Evolutionary conservation across 371 early-diverging fungal genomes (phyloP).

Genomic region (Apophysomyces elegans): DNA sequence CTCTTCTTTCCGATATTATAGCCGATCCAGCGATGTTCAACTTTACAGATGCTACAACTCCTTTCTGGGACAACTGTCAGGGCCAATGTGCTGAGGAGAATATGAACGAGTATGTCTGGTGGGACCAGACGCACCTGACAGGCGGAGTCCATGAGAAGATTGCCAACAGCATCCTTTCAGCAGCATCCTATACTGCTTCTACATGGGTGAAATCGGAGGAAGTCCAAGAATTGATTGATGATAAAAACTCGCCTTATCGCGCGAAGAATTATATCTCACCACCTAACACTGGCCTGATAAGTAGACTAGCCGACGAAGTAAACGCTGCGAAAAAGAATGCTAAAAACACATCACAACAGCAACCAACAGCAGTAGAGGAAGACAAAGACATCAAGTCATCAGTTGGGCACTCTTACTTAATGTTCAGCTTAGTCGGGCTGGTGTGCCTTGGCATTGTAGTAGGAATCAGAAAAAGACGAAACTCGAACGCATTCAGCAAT

Average conservation of each 20-base stretch:
- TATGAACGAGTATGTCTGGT: constrained; percentile 47
- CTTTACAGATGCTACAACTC: constrained; percentile 27
- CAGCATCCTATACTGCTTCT: constrained; percentile 35
- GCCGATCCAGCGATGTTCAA: constrained; percentile 36
- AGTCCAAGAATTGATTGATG: constrained; percentile 16
- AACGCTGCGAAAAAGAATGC: constrained; percentile 15
- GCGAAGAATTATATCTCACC: constrained; percentile 27
- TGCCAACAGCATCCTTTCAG: constrained; percentile 40
- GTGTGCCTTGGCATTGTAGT: not conserved
- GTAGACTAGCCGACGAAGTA: constrained; percentile 22
- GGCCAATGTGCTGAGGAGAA: constrained; percentile 18
- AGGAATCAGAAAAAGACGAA: constrained; percentile 1
- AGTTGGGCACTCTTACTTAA: not conserved
- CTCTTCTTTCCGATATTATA: constrained; percentile 35
- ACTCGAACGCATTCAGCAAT: not conserved
- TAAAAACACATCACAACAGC: not conserved
- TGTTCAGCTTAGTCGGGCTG: not conserved
- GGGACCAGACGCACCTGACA: constrained; percentile 51
- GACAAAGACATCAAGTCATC: constrained; percentile 5
- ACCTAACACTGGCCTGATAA: constrained; percentile 32
- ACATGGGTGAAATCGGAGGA: constrained; percentile 12
- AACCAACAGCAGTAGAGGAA: constrained; percentile 25
- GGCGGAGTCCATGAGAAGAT: constrained; percentile 44
- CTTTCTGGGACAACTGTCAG: constrained; percentile 36
- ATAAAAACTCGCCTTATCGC: constrained; percentile 25